These are phyloP conservation scores for Cladorrhinum sp. DNA, from an alignment of 2,329 filamentous ascomycete species.

Conservation along the genomic window DNA sequence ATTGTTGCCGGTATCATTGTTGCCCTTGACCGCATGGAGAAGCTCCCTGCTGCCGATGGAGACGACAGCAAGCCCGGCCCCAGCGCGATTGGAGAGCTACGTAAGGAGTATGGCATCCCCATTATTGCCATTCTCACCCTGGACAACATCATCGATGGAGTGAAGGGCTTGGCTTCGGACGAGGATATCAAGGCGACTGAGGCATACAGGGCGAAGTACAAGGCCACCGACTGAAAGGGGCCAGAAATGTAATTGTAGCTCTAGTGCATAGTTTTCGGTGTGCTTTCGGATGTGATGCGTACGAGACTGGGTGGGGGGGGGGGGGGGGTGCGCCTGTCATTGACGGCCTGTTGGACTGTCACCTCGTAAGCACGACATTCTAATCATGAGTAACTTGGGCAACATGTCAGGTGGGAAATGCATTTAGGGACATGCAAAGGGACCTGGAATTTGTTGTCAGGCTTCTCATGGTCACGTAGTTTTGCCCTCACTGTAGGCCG, in stretches of 20 bases:
- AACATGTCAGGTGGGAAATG: not conserved
- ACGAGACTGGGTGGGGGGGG: not conserved
- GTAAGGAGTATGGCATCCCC: conserved; percentile 77
- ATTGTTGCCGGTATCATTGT: conserved; percentile 83
- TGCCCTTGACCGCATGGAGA: conserved; percentile 83
- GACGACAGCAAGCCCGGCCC: conserved; percentile 67
- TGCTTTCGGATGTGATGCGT: not conserved
- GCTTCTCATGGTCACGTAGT: not conserved
- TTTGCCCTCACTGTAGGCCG: not conserved
- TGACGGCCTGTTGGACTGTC: not conserved
- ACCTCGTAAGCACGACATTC: not conserved
- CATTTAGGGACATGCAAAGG: not conserved
- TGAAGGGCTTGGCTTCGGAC: conserved; percentile 59
- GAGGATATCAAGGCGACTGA: conserved; percentile 65
- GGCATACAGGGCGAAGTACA: conserved; percentile 68
- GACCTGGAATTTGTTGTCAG: not conserved
- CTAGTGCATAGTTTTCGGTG: not conserved
- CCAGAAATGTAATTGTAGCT: not conserved
- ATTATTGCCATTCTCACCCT: conserved; percentile 81
- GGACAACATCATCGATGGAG: conserved; percentile 73
- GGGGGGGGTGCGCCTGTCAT: not conserved
- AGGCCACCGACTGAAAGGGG: conserved; percentile 51
- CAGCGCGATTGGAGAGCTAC: conserved; percentile 83
- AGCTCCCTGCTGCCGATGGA: conserved; percentile 60
- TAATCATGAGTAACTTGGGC: not conserved